Evolutionary conservation across 371 early-diverging fungal species (phyloP), one percentile per base, ranked within the genome.

Genomic region (Coemansia sp.): DNA sequence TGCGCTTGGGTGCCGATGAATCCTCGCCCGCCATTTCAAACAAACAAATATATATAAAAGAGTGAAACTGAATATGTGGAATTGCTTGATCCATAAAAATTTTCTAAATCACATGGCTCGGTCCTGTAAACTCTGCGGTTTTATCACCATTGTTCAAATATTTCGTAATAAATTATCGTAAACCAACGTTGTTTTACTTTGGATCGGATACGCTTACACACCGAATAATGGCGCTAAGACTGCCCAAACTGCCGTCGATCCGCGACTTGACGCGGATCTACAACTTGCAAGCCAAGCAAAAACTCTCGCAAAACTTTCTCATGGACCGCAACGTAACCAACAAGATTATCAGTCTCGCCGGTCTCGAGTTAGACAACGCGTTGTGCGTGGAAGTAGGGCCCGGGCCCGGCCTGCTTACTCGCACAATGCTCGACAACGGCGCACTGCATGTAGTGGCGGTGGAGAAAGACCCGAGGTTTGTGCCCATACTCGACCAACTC

Each of bases 361-460:
- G 82, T n/a, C 78, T 90, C 28, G 83, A 85, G 21, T 63, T 76
- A 8, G 65, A 81, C 8, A 85, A 89, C 58, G 82, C 87, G 13
- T 79, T 92, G 4, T 87, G 90, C n/a, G 82, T 93, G 24, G 94
- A 93, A 79, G 91, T 93, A 17, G 94, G 93, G 1, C 92, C 94
- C 55, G 93, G 91, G 0, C 93, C 93, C 15, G 94, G 94, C 4
- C 75, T 92, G 40, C 78, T 93, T 15, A 90, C 94, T 11, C 82
- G 94, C 21, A 90, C 92, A 8, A 85, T 93, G 13, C 68, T 93
- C 39, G 89, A 90, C 67, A 79, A 85, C 11, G 90, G 90, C 2
- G 88, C 85, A 0, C 66, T 65, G n/a, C 80, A 83, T 55, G 84
- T 93, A 7, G 83, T 92, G 15, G 94, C 85, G 0, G 82, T 93